Base-by-base conservation (phyloP, 495 filamentous ascomycete genomes). In the Aspergillus saccharolyticus region DNA sequence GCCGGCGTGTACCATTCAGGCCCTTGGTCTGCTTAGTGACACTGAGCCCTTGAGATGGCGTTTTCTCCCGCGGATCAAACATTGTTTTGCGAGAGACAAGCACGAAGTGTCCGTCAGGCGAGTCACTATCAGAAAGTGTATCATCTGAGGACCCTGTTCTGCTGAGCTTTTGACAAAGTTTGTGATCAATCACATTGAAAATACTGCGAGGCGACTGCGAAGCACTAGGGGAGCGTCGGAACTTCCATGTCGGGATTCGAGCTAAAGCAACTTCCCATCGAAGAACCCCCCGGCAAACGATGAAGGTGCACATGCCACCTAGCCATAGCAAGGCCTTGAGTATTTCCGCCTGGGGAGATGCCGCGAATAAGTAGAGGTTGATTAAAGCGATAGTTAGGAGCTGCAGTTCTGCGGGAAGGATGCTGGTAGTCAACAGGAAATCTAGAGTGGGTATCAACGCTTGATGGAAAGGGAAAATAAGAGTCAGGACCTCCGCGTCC, bases 211-310 rank as follows among this genome's bases (percentile, higher is more conserved):
- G 73, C 15, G 77, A 76, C 55, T 72, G 71, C 21, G 78, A 73
- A 21, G 72, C 60, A 14, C 70, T 72, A 0, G 75, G 75, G 14
- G 79, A 69, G 18, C 85, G 83, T 58, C 85, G 82, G 61, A 97
- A 92, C 33, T 91, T 87, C 90, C 93, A 97, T 58, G 82, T 89
- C 2, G 94, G 94, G 39, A 98, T 89, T 43, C 95, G 78, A 17
- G 93, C 91, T 44, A 98, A 73, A 50, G 86, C 78, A 16, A 97
- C 86, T 39, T 87, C 90, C 89, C 89, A 96, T 67, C 78, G 83
- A n/a, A 97, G 83, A 16, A 93, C 80, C 48, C 86, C 82, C 42
- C 80, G 78, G 67, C 89, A 96, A 15, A 81, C 76, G 18, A 90
- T 74, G 49, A 96, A 85, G 17, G 96, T 63, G 50, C 81, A 80